A percentile compares a stretch with the other conserved stretches of the same genome.
Evolutionary conservation across 2,329 filamentous ascomycete genomes (phyloP).

Genomic region (Fusarium veterinarium): DNA sequence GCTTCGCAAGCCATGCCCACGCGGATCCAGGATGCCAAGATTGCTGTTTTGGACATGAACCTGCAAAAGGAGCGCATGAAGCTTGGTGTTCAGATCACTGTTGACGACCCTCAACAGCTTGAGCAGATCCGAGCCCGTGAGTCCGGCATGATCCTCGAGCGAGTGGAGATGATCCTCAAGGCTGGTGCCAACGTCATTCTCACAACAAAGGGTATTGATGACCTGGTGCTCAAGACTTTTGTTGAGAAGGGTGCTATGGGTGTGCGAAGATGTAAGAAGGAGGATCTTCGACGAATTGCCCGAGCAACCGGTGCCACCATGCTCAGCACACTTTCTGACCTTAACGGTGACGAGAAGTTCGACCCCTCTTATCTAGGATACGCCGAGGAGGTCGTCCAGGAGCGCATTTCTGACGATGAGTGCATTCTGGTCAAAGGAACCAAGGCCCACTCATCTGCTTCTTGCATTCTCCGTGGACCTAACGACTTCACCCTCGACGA

Average conservation of each 20-base stretch:
- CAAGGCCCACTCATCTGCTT: conserved; percentile 92
- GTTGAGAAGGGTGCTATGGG: conserved; percentile 96
- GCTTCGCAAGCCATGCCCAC: conserved; percentile 99
- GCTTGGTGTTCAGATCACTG: conserved; percentile 96
- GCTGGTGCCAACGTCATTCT: conserved; percentile 95
- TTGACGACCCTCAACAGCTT: conserved; percentile 95
- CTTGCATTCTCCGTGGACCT: conserved; percentile 92
- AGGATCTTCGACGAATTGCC: conserved; percentile 94
- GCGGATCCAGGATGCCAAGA: conserved; percentile 91
- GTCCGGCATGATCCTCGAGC: conserved; percentile 90
- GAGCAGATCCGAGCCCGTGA: conserved; percentile 97
- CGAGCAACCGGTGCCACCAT: conserved; percentile 95
- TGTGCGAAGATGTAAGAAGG: conserved; percentile 97
- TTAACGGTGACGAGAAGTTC: conserved; percentile 98
- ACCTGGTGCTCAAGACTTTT: conserved; percentile 93
- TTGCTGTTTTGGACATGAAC: conserved; percentile 97
- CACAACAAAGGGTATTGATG: conserved; percentile 98
- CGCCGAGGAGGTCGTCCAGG: conserved; percentile 96
- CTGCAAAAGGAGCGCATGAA: conserved; percentile 99
- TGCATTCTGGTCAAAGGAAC: conserved; percentile 97
- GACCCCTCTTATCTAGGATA: conserved; percentile 89
- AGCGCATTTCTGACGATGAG: conserved; percentile 98
- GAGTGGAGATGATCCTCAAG: conserved; percentile 97
- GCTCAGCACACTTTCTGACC: conserved; percentile 90
- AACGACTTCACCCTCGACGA: conserved; percentile 98